Evolutionary conservation across 2,329 filamentous ascomycete species (phyloP), one percentile per base, ranked within the genome.

Genomic region (Neopestalotiopsis sp.): DNA sequence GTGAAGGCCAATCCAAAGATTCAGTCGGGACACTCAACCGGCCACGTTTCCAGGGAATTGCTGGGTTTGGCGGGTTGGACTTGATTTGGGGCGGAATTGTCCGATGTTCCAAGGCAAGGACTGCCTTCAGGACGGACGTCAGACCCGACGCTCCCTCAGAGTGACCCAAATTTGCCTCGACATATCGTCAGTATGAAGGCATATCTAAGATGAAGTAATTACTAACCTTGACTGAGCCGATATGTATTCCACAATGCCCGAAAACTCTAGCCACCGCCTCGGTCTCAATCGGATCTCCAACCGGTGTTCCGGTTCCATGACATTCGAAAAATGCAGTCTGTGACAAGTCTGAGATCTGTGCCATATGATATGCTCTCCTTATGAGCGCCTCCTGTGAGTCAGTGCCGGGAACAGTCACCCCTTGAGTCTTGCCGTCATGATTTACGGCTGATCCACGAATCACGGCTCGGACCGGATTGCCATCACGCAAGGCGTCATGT

Each of bases 321-420:
- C 75, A 76, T 56, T 79, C 75, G 28, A 79, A n/a, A 4, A 68
- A 3, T 12, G 20, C 67, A 75, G 52, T 72, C 75, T 24, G 74
- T 70, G 0, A 71, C 72, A 13, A 65, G 62, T n/a, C 69, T 67
- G 77, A 71, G 0, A 79, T 74, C 4, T 75, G 81, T 0, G 80
- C 78, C 4, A 69, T 68, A 0, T 32, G 20, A 69, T 84, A 84
- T 0, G 78, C 77, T 13, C 72, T 71, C 30, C 75, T 67, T 17
- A 83, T 82, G 0, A 82, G 69, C 0, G 67, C 72, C 12, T 73
- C 75, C 69, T 86, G 84, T 0, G 81, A 79, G 1, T 74, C 68
- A 0, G 64, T 66, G 57, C 73, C 85, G 0, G 86, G 87, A 57
- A 83, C 78, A 0, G 84, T 84, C 42, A 88, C 83, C 0, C 85